Evolutionary conservation across 148 eudicot species (phyloP), one percentile per base, ranked within the genome.

Genomic region (Rhododendron ovatum): DNA sequence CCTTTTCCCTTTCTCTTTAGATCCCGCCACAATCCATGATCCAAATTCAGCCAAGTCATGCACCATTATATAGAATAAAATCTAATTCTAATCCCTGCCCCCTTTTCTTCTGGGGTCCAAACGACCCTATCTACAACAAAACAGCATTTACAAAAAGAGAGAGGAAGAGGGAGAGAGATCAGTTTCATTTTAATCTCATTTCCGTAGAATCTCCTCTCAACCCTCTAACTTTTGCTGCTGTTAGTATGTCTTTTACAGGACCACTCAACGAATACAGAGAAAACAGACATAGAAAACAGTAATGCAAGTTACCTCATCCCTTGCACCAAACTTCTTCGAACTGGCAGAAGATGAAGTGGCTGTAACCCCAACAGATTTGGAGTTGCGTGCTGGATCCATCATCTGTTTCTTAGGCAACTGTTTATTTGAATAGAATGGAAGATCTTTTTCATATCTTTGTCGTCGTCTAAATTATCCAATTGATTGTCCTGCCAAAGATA

Each of bases 261-360:
- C 17, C 30, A 4, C 71, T 3, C 3, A 35, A 57, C 18, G 1
- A 82, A 71, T 51, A 69, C n/a, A 26, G 24, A 78, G 11, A 53
- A 2, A 65, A 45, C 48, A n/a, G 30, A 45, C 20, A 71, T 7
- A 51, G 28, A 82, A 6, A 81, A 41, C 1, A 22, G 71, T 1
- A 50, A 65, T 45, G 63, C 77, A 65, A 78, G 89, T 55, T 90
- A 93, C 99, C 99, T 95, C 98, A 80, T 89, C 91, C 88, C 91
- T 90, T 69, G 88, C 45, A 81, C 86, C 84, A 18, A 86, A 88
- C 88, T 90, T 94, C 86, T 86, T 92, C 37, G 88, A 88, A 83
- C 74, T 45, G 80, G 47, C 41, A 71, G 90, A 75, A 48, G 86
- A 65, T 75, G 89, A 73, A 86, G 86, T 84, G 78, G 79, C 85